Evolutionary conservation across 2,329 filamentous ascomycete genomes (phyloP).

Genomic region (Ustulina deusta): DNA sequence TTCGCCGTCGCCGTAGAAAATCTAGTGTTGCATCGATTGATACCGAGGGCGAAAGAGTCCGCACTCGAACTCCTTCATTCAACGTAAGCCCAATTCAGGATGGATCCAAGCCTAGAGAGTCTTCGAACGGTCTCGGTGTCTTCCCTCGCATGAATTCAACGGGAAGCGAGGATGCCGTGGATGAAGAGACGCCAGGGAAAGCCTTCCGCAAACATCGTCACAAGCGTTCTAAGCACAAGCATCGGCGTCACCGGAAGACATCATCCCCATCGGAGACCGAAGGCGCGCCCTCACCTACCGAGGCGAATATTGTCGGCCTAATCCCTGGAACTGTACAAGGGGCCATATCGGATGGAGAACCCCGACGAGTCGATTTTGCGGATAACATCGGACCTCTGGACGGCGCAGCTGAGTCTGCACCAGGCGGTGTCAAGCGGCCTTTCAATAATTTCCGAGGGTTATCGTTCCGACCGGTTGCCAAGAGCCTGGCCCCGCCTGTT

Average conservation of each 20-base stretch:
- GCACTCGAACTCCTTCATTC: constrained; percentile 58
- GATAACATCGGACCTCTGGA: constrained; percentile 46
- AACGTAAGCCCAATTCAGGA: constrained; percentile 54
- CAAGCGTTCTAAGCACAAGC: constrained; percentile 60
- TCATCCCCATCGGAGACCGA: constrained; percentile 43
- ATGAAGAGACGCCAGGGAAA: constrained; percentile 55
- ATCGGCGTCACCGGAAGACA: constrained; percentile 51
- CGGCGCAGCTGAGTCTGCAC: constrained; percentile 47
- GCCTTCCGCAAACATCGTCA: constrained; percentile 54
- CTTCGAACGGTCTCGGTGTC: constrained; percentile 52
- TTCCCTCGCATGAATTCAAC: constrained; percentile 55
- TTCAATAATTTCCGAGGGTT: constrained; percentile 70
- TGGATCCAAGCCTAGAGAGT: constrained; percentile 55
- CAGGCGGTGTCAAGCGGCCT: constrained; percentile 54
- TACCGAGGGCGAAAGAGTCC: constrained; percentile 53
- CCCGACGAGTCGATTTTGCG: constrained; percentile 71
- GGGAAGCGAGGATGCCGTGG: constrained; percentile 59
- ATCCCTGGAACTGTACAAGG: constrained; percentile 39
- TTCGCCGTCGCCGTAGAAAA: constrained; percentile 80
- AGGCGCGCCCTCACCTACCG: constrained; percentile 37
- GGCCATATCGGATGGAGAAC: constrained; percentile 54
- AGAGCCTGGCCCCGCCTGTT: constrained; percentile 77
- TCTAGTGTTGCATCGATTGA: constrained; percentile 79
- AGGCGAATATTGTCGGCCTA: constrained; percentile 51
- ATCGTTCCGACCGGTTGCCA: constrained; percentile 72